Conservation (phyloP, 2,329 filamentous ascomycete species). For the Venturia carpophila region DNA sequence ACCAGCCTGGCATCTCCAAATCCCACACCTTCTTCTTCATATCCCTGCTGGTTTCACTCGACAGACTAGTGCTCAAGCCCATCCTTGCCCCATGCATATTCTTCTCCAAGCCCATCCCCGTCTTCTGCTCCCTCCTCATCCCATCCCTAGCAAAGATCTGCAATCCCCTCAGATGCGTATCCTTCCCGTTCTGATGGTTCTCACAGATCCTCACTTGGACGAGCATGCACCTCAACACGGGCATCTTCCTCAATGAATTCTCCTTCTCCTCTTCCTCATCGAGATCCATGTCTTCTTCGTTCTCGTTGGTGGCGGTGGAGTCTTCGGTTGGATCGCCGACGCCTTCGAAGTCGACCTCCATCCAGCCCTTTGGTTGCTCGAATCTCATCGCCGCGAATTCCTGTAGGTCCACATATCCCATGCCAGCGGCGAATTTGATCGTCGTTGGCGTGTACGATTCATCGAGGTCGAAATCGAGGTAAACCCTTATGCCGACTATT, state of each 20-base stretch:
- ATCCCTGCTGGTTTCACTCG: not conserved
- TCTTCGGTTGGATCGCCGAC: conserved; percentile 40
- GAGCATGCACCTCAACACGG: conserved; percentile 76
- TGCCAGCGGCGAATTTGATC: conserved; percentile 81
- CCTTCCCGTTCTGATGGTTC: conserved; percentile 98
- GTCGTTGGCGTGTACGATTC: conserved; percentile 96
- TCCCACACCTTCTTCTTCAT: conserved; percentile 9
- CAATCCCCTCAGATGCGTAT: conserved; percentile 91
- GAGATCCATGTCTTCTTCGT: conserved; percentile 20
- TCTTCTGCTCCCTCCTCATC: conserved; percentile 17
- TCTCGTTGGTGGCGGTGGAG: conserved; percentile 26
- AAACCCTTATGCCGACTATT: conserved; percentile 71
- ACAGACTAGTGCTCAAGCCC: not conserved
- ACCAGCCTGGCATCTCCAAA: not conserved
- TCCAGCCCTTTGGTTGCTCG: conserved; percentile 77
- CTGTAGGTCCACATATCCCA: conserved; percentile 82
- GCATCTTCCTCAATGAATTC: conserved; percentile 42
- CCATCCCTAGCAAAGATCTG: conserved; percentile 64
- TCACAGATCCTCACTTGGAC: conserved; percentile 86
- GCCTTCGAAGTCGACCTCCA: conserved; percentile 66
- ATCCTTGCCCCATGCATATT: not conserved
- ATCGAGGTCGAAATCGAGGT: conserved; percentile 84
- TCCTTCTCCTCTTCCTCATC: conserved; percentile 23
- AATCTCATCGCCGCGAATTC: conserved; percentile 78
- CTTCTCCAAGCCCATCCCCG: not conserved